Evolutionary conservation across 768 basidiomycete species (phyloP).

Genomic region (Mrakia frigida): DNA sequence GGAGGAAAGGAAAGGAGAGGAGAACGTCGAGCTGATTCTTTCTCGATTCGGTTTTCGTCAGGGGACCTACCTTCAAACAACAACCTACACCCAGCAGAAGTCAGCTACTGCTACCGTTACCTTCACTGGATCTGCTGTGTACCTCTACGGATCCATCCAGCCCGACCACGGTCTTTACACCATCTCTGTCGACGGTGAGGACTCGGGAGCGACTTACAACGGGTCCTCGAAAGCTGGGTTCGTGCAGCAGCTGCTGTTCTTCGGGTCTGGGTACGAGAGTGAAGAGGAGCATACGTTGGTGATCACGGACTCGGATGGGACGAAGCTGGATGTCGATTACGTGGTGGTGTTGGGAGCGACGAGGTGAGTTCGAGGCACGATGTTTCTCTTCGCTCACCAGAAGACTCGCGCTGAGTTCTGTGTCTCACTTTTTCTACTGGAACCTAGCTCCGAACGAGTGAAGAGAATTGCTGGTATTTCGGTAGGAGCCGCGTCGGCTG

Average conservation of each 20-base stretch:
- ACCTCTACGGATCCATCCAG: conserved; percentile 30
- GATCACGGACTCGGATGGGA: conserved; percentile 28
- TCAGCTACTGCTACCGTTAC: conserved; percentile 20
- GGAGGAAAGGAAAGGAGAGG: background rate
- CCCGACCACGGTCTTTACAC: conserved; percentile 31
- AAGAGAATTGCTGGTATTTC: conserved; percentile 28
- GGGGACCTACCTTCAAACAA: conserved; percentile 31
- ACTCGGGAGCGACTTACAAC: background rate
- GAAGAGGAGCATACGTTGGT: conserved; percentile 7
- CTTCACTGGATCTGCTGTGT: conserved; percentile 23
- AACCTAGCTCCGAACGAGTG: conserved; percentile 10
- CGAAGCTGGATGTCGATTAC: conserved; percentile 31
- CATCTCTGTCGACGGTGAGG: conserved; percentile 22
- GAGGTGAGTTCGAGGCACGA: background rate
- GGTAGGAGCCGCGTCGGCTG: conserved; percentile 17
- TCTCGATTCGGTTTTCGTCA: background rate
- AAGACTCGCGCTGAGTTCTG: background rate
- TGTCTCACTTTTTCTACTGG: background rate
- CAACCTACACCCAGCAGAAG: conserved; percentile 26
- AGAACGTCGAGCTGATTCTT: background rate
- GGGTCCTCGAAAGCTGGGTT: conserved; percentile 18
- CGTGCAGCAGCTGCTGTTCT: conserved; percentile 30
- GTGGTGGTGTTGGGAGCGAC: conserved; percentile 9
- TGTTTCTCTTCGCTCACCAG: too few relatives aligned
- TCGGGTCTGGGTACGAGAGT: conserved; percentile 5